Base-by-base conservation (phyloP, 345 rosid species). In the Cardamine chenopodiifolia region DNA sequence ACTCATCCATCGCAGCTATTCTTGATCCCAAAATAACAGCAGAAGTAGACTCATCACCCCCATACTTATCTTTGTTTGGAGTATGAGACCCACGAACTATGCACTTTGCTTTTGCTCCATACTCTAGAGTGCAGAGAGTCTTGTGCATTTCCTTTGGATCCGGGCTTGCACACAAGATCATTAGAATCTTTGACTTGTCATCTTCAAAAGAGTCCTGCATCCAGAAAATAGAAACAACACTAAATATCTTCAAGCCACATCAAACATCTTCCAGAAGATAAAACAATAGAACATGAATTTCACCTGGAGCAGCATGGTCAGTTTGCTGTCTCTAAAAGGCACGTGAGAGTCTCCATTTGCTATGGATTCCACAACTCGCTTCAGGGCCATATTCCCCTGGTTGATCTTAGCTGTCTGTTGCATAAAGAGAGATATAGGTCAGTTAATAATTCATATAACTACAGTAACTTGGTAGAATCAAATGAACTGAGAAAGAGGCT, bases 261-360 rank as follows among this genome's bases (percentile, higher is more conserved):
- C 2, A 35, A 34, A 52, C 28, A 64, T 13, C 25, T 55, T 19
- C 35, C 22, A 48, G n/a, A 29, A 0, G 18, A 68, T 8, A 40
- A 2, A 23, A 19, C 19, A 42, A 71, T 4, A 58, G 25, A 71
- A 23, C 48, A 62, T 15, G 29, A 34, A 35, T 8, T 55, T 78
- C 61, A 90, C 99, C 90, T 95, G 99, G 29, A 95, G 86, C 72
- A 95, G 83, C 99, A 95, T 92, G 0, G 99, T 95, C 64, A 95
- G 76, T 75, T 92, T 95, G 83, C 99, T 95, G 77, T 95, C 99
- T 80, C 99, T 88, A 62, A 95, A 95, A 52, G 99, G 99, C 13
- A 95, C 99, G 37, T 95, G 99, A 48, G 99, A 90, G 79, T 92
- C 99, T 52, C 97, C 97, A 85, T 95, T 95, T 48, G 98, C 97